Evolutionary conservation across 208 protist genomes (phyloP).

Genomic region (Crithidia acanthocephali): DNA sequence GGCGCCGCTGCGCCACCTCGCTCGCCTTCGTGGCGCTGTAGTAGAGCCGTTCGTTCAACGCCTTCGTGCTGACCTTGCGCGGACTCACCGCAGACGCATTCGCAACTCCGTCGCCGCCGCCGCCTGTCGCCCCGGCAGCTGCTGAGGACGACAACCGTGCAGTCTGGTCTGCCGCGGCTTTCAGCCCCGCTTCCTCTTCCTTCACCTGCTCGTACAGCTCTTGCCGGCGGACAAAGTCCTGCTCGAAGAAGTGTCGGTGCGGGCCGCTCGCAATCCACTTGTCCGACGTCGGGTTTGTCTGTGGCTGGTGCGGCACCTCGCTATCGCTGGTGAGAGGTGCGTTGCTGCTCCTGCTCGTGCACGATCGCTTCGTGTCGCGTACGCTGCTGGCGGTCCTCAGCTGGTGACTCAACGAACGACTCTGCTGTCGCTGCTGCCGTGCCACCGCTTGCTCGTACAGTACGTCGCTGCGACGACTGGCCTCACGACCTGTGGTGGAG

Average conservation of each 20-base stretch:
- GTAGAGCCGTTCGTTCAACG: constrained; percentile 63
- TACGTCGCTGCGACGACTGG: constrained; percentile 20
- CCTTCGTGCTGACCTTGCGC: constrained; percentile 17
- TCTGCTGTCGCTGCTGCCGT: constrained; percentile 23
- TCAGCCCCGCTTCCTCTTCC: constrained; percentile 46
- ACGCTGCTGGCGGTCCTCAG: neutral
- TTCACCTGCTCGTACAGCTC: constrained; percentile 65
- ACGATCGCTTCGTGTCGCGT: neutral
- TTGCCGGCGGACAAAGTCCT: constrained; percentile 76
- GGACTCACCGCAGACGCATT: neutral
- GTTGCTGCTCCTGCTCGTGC: neutral
- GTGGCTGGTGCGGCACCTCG: constrained; percentile 32
- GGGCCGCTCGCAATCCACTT: constrained; percentile 73
- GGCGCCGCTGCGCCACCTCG: constrained; percentile 43
- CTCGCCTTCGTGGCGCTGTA: constrained; percentile 35
- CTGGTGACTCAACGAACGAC: neutral
- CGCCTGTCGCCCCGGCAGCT: neutral
- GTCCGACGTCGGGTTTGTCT: constrained; percentile 64
- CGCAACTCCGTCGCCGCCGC: neutral
- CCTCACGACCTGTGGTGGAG: neutral
- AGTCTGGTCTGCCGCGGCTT: constrained; percentile 6
- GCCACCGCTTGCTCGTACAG: constrained; percentile 28
- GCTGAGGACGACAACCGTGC: neutral
- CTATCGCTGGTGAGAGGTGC: neutral
- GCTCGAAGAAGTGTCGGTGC: constrained; percentile 72